These are phyloP conservation scores for Suillus paluster DNA, from an alignment of 768 basidiomycete genomes.

Conservation along the genomic window DNA sequence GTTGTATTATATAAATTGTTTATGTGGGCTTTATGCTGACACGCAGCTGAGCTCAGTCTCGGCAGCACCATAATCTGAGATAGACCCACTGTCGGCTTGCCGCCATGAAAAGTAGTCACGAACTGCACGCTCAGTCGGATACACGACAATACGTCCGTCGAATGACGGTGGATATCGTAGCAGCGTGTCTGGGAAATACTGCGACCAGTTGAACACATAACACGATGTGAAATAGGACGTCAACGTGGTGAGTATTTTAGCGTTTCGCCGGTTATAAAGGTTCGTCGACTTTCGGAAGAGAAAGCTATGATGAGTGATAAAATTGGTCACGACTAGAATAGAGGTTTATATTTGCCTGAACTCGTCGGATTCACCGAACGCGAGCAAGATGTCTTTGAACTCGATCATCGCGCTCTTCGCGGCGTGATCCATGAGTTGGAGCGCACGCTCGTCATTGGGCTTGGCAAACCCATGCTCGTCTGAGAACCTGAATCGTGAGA, in stretches of 20 bases:
- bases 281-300: slow-evolving; percentile 75
- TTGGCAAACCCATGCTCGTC: slow-evolving; percentile 83
- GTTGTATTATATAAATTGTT: slow-evolving; percentile 97
- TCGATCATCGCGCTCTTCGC: slow-evolving; percentile 82
- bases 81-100: slow-evolving; percentile 86
- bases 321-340: not conserved
- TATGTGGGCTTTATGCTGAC: slow-evolving; percentile 75
- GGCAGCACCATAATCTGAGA: not conserved
- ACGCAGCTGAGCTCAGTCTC: slow-evolving; percentile 20
- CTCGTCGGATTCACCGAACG: slow-evolving; percentile 97
- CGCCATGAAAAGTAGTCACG: slow-evolving; percentile 96
- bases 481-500: slow-evolving; percentile 64
- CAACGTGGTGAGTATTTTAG: slow-evolving; percentile 85
- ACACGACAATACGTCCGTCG: slow-evolving; percentile 85
- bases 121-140: slow-evolving; percentile 72
- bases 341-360: slow-evolving; percentile 66
- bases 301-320: slow-evolving; percentile 59
- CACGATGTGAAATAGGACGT: slow-evolving; percentile 90
- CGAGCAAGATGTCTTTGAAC: slow-evolving; percentile 83
- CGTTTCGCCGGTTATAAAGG: slow-evolving; percentile 83
- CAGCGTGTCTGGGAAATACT: slow-evolving; percentile 73
- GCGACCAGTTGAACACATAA: slow-evolving; percentile 86
- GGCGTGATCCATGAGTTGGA: slow-evolving; percentile 91
- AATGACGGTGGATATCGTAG: slow-evolving; percentile 89
- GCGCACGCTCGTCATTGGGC: slow-evolving; percentile 88